Base-by-base conservation (phyloP, 2,329 filamentous ascomycete genomes). In the Colletotrichum sp. region DNA sequence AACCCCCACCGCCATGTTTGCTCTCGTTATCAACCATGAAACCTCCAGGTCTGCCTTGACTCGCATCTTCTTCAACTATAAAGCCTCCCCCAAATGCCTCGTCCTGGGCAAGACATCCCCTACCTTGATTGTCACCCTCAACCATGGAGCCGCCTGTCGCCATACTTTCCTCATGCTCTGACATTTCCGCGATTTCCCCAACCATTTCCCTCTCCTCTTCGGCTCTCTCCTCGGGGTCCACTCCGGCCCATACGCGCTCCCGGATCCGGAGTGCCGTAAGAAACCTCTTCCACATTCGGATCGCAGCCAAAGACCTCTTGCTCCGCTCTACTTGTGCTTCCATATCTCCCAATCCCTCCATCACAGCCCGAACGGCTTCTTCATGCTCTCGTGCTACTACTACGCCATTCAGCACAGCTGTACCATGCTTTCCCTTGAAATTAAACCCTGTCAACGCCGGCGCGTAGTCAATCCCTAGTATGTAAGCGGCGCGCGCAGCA, bases 361-460 rank as follows among this genome's bases (percentile, higher is more conserved):
- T 89, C 1, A 95, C 93, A 6, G 91, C 92, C 73, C 90, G 86
- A 1, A 98, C 89, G 0, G 94, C 96, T 71, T 96, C 95, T 9
- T 87, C 89, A 76, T 93, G 92, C 82, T 96, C 94, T 18, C 85
- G 82, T 0, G 96, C 93, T 2, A 98, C 92, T 1, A 99, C 92
- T 1, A 94, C 90, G 3, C 97, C 97, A 49, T 92, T 90, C 3
- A 97, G 86, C 4, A 98, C 90, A 2, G 97, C 96, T 4, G 95
- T 98, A 18, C 96, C 96, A 72, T 95, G 93, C 4, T 95, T 92
- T 1, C 96, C 96, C 81, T 92, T 93, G 86, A 99, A 99, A 49
- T 93, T 90, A 81, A 99, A 99, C 0, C 96, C 96, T 1, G 94
- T 97, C 7, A 99, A 92, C 0, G 97, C 97, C 36, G 96, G 95